Evolutionary conservation across 768 basidiomycete genomes (phyloP).

Genomic region (Lactarius hatsudake): DNA sequence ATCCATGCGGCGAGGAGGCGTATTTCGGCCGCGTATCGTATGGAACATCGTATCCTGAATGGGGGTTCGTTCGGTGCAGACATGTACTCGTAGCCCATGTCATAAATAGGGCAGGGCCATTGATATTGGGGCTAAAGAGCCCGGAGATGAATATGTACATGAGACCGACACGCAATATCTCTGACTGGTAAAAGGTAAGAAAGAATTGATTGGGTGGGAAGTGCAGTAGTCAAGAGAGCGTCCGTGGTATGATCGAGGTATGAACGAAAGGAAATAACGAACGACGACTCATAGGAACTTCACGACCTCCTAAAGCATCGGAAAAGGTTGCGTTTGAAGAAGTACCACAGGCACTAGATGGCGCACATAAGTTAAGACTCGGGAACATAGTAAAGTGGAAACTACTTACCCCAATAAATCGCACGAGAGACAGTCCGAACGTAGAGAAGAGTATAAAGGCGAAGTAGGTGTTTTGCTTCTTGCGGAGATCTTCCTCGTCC

Average conservation of each 20-base stretch:
- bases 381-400: neutral
- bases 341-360: slow-evolving; percentile 73
- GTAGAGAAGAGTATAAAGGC: slow-evolving; percentile 77
- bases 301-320: slow-evolving; percentile 75
- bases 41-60: slow-evolving; percentile 12
- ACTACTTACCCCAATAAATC: slow-evolving; percentile 69
- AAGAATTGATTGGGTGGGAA: neutral
- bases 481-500: slow-evolving; percentile 41
- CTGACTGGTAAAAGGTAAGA: neutral
- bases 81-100: neutral
- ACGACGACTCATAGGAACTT: slow-evolving; percentile 26
- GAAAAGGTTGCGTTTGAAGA: slow-evolving; percentile 81
- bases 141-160: slow-evolving; percentile 16
- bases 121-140: slow-evolving; percentile 6
- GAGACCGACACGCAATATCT: neutral
- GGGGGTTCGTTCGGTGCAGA: neutral
- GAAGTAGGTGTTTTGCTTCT: slow-evolving; percentile 65
- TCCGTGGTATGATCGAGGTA: slow-evolving; percentile 4
- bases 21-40: slow-evolving; percentile 13
- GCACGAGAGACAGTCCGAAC: slow-evolving; percentile 65
- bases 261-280: slow-evolving; percentile 16
- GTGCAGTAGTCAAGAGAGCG: slow-evolving; percentile 11
- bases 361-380: neutral
- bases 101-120: slow-evolving; percentile 14
- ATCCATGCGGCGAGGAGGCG: slow-evolving; percentile 6